Evolutionary conservation across 2,329 filamentous ascomycete genomes (phyloP).

Genomic region (Pezizomycotina sp.): DNA sequence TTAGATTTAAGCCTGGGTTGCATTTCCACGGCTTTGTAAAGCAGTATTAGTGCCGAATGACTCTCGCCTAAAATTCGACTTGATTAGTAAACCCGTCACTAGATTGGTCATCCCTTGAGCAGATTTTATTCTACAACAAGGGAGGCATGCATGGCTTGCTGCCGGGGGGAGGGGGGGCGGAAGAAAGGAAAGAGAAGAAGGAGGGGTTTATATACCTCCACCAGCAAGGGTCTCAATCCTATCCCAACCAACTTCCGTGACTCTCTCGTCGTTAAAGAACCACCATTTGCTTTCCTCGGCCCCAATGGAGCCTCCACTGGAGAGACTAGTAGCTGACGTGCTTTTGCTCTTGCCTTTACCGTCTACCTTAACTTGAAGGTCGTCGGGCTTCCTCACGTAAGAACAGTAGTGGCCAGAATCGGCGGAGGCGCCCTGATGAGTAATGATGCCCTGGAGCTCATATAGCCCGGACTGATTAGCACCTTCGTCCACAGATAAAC

Average conservation of each 20-base stretch:
- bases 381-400: constrained; percentile 81
- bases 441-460: constrained; percentile 83
- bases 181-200: constrained; percentile 6
- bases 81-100: background rate
- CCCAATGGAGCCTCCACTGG: constrained; percentile 30
- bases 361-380: constrained; percentile 52
- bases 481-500: constrained; percentile 58
- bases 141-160: too few relatives aligned
- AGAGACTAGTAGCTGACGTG: constrained; percentile 8
- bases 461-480: constrained; percentile 91
- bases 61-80: constrained; percentile 42
- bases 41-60: constrained; percentile 63
- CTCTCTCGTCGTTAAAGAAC: constrained; percentile 99
- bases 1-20: constrained; percentile 7
- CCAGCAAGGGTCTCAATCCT: constrained; percentile 82
- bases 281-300: constrained; percentile 93
- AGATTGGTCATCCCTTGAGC: too few relatives aligned
- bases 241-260: constrained; percentile 75
- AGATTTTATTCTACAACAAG: too few relatives aligned
- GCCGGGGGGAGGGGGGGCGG: constrained; percentile 8
- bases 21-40: constrained; percentile 51
- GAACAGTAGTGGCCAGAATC: constrained; percentile 97
- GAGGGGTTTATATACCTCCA: constrained; percentile 44
- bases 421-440: constrained; percentile 88
- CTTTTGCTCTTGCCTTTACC: constrained; percentile 27